These are phyloP conservation scores for Hyphopichia fennica DNA, from an alignment of 1,139 yeast species.

Conservation along the genomic window DNA sequence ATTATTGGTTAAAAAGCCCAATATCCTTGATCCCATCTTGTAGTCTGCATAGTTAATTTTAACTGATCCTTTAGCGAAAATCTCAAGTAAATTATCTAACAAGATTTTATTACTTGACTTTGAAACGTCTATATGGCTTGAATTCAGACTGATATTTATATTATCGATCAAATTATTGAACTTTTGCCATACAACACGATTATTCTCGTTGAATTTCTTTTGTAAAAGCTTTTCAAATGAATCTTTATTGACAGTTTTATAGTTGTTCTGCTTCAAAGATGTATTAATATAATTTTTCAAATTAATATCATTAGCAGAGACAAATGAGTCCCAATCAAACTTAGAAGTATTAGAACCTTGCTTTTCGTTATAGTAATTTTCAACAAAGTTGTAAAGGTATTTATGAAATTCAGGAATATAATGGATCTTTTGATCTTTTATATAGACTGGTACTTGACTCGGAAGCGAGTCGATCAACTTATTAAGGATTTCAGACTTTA, in stretches of 20 bases:
- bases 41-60: constrained; percentile 45
- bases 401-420: constrained; percentile 42
- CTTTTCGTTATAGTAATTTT: constrained; percentile 21
- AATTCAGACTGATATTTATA: constrained; percentile 10
- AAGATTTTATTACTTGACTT: constrained; percentile 16
- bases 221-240: constrained; percentile 22
- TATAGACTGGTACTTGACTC: constrained; percentile 31
- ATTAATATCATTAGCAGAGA: constrained; percentile 17
- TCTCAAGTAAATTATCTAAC: constrained; percentile 29
- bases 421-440: constrained; percentile 36
- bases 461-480: constrained; percentile 27
- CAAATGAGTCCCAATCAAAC: constrained; percentile 22
- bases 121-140: constrained; percentile 5
- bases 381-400: constrained; percentile 36
- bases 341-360: constrained; percentile 4
- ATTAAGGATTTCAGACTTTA: constrained; percentile 20
- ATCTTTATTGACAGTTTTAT: constrained; percentile 17
- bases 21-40: constrained; percentile 38
- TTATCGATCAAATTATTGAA: constrained; percentile 31
- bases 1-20: constrained; percentile 39
- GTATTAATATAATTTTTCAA: constrained; percentile 18
- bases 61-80: constrained; percentile 36
- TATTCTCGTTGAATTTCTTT: constrained; percentile 23
- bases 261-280: constrained; percentile 7
- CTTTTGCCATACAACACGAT: constrained; percentile 22